These are phyloP conservation scores for Candida endomychidarum DNA, from an alignment of 805 yeast species.

Conservation along the genomic window DNA sequence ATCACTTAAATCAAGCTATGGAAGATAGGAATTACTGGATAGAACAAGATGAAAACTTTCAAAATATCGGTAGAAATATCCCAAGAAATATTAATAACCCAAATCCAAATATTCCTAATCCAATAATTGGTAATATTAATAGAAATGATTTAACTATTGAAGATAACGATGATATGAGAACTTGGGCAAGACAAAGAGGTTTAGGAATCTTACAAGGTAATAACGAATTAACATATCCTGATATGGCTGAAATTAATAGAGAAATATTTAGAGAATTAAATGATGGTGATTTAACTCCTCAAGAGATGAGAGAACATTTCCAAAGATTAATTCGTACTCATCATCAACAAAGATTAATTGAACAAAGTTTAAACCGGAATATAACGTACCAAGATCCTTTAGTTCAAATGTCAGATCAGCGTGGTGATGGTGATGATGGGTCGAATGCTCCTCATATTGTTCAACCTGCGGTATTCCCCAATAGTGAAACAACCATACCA, in stretches of 20 bases:
- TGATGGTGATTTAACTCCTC: conserved; percentile 30
- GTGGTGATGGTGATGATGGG: conserved; percentile 1
- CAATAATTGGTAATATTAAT: conserved; percentile 3
- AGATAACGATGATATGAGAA: conserved; percentile 23
- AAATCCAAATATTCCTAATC: background rate
- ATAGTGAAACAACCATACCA: conserved; percentile 22
- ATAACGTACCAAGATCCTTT: conserved; percentile 8
- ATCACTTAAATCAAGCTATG: conserved; percentile 54
- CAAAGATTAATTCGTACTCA: conserved; percentile 27
- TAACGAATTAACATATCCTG: conserved; percentile 18
- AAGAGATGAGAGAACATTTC: conserved; percentile 35
- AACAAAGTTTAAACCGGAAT: conserved; percentile 9
- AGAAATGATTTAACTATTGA: background rate
- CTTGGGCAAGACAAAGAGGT: conserved; percentile 31
- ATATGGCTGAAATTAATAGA: conserved; percentile 27
- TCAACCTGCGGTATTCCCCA: conserved; percentile 43
- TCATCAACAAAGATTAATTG: conserved; percentile 24
- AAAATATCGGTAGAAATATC: conserved; percentile 27
- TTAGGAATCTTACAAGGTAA: conserved; percentile 24
- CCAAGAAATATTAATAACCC: conserved; percentile 11
- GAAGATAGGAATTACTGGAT: conserved; percentile 34
- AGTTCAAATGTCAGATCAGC: background rate
- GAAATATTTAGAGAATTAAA: conserved; percentile 32
- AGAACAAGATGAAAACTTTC: conserved; percentile 32
- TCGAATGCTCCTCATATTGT: conserved; percentile 42